Percentiles rank a stretch among this genome's conserved stretches.
Conservation (phyloP, 2,329 filamentous ascomycete species). For the Leptographium radiaticola region DNA sequence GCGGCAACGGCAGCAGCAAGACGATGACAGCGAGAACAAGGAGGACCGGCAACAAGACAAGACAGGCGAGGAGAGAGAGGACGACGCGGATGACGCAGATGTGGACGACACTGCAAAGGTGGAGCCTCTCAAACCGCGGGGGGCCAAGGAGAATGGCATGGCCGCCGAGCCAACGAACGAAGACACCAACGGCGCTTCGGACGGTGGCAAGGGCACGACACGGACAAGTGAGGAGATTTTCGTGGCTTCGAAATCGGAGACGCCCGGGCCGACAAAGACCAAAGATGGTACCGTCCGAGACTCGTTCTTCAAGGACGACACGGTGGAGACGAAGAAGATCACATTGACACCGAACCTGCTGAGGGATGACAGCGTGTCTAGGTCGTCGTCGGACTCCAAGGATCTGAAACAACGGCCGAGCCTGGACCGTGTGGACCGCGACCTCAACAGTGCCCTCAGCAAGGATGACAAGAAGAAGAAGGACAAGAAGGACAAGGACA, state of each 20-base stretch:
- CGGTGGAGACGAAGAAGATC: constrained; percentile 91
- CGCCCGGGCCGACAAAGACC: constrained; percentile 42
- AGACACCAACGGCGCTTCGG: constrained; percentile 17
- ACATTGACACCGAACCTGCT: constrained; percentile 87
- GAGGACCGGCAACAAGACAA: constrained; percentile 13
- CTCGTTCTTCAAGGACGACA: constrained; percentile 96
- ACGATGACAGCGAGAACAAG: constrained; percentile 15
- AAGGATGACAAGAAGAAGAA: constrained; percentile 68
- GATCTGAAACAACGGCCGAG: constrained; percentile 49
- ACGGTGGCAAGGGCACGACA: constrained; percentile 13
- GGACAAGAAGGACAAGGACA: constrained; percentile 60
- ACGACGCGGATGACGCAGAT: constrained; percentile 23
- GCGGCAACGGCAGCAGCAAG: constrained; percentile 10
- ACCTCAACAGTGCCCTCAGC: constrained; percentile 19
- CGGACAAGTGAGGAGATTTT: constrained; percentile 56
- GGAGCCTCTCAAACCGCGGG: constrained; percentile 38
- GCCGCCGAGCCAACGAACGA: constrained; percentile 19
- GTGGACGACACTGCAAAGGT: constrained; percentile 42
- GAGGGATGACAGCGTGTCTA: constrained; percentile 56
- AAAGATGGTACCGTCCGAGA: constrained; percentile 80
- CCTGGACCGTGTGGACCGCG: constrained; percentile 62
- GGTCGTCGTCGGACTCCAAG: constrained; percentile 42
- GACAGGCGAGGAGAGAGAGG: constrained; percentile 12
- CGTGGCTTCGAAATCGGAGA: constrained; percentile 34
- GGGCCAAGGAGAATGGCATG: constrained; percentile 24